These are phyloP conservation scores for Geranium brycei DNA, from an alignment of 345 rosid species.

Conservation along the genomic window DNA sequence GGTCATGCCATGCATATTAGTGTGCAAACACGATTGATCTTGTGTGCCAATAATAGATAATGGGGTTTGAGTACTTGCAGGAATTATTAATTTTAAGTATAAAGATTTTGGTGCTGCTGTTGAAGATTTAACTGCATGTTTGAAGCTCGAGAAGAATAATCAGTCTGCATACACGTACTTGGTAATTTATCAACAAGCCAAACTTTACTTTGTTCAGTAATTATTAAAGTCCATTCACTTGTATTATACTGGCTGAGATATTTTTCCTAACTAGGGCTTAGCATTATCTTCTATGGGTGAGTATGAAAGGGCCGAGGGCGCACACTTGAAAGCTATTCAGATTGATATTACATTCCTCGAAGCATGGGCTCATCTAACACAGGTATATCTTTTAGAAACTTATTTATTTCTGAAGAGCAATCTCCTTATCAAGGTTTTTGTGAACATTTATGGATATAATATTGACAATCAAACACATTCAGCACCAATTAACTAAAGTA, in stretches of 20 bases:
- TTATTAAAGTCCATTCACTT: constrained; percentile 6
- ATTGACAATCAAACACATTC: no score
- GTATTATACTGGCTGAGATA: constrained; percentile 10
- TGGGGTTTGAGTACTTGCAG: constrained; percentile 34
- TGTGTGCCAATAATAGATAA: not conserved
- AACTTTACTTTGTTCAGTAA: not conserved
- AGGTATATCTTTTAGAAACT: constrained; percentile 29
- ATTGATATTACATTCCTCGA: constrained; percentile 68
- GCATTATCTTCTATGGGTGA: constrained; percentile 73
- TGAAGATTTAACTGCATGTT: constrained; percentile 67
- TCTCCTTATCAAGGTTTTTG: no score
- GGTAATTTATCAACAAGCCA: constrained; percentile 32
- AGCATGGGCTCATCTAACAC: constrained; percentile 84
- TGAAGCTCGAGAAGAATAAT: constrained; percentile 71
- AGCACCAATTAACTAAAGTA: no score
- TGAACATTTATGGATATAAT: no score
- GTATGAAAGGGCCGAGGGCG: constrained; percentile 65
- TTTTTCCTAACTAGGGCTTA: constrained; percentile 43
- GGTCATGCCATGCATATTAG: not conserved
- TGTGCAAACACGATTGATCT: not conserved
- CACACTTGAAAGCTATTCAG: constrained; percentile 72
- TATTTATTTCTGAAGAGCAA: no score
- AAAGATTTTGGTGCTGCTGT: constrained; percentile 84
- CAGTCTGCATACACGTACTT: constrained; percentile 84
- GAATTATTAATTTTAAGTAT: constrained; percentile 82